Evolutionary conservation across 257 asterid species (phyloP).

Genomic region (Capsicum rhomboideum): DNA sequence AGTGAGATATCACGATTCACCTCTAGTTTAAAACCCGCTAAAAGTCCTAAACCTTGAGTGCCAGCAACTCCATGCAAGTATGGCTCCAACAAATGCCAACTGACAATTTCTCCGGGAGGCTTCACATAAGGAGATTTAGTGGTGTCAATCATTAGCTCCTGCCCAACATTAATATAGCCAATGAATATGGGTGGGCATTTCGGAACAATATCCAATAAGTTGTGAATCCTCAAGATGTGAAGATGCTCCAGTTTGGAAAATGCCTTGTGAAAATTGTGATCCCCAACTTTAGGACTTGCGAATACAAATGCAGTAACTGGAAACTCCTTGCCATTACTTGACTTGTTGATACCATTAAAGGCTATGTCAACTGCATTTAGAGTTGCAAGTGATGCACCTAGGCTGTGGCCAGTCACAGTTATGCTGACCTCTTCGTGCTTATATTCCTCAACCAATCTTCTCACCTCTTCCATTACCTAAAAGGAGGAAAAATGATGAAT

Average conservation of each 20-base stretch:
- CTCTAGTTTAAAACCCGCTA: not conserved
- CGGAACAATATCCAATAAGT: not conserved
- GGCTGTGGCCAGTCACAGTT: not conserved
- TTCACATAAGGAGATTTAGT: slow-evolving; percentile 24
- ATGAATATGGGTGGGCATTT: not conserved
- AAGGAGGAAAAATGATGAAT: not conserved
- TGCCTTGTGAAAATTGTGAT: slow-evolving; percentile 14
- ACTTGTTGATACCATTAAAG: not conserved
- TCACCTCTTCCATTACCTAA: slow-evolving; percentile 31
- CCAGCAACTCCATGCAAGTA: slow-evolving; percentile 49
- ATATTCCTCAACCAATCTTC: not conserved
- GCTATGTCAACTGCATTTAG: not conserved
- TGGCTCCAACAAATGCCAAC: slow-evolving; percentile 54
- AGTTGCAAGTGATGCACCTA: not conserved
- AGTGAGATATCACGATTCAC: not conserved
- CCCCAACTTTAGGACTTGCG: slow-evolving; percentile 19
- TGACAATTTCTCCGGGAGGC: slow-evolving; percentile 30
- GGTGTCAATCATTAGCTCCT: slow-evolving; percentile 24
- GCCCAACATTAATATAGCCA: slow-evolving; percentile 52
- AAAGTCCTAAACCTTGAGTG: not conserved
- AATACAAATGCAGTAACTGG: slow-evolving; percentile 60
- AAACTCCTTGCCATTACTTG: slow-evolving; percentile 29
- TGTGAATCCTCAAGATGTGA: slow-evolving; percentile 27
- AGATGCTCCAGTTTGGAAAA: slow-evolving; percentile 17
- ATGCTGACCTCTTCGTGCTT: not conserved